phyloP scores from a whole-genome alignment of 495 filamentous ascomycete genomes.

The Penicillium chermesinum region DNA sequence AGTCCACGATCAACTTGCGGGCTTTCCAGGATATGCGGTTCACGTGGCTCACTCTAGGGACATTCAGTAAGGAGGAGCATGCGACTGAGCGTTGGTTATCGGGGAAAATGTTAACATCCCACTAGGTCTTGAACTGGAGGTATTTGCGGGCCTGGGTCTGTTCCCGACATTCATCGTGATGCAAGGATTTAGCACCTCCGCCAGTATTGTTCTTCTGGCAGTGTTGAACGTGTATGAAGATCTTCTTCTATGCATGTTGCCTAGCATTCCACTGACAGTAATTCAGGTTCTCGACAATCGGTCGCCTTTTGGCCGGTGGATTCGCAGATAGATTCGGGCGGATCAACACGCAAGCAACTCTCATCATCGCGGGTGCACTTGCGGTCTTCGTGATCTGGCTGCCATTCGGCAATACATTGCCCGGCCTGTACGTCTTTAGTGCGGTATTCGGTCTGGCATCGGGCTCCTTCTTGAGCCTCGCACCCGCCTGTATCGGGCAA shows the following conservation, averaged over 20 bases:
- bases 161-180: slow-evolving; percentile 46
- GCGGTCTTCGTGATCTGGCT: slow-evolving; percentile 54
- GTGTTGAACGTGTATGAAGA: slow-evolving; percentile 30
- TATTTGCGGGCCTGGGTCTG: slow-evolving; percentile 46
- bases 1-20: slow-evolving; percentile 47
- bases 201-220: slow-evolving; percentile 31
- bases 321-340: slow-evolving; percentile 66
- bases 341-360: slow-evolving; percentile 50
- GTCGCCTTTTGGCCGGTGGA: slow-evolving; percentile 64
- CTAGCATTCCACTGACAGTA: background rate
- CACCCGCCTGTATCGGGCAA: slow-evolving; percentile 58
- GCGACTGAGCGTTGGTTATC: background rate
- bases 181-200: slow-evolving; percentile 31
- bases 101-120: slow-evolving; percentile 1
- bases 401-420: slow-evolving; percentile 47
- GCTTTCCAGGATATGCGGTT: slow-evolving; percentile 50
- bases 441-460: slow-evolving; percentile 56
- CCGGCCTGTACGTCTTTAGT: slow-evolving; percentile 52
- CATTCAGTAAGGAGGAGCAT: slow-evolving; percentile 28
- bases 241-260: background rate
- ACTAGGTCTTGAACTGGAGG: slow-evolving; percentile 44
- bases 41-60: slow-evolving; percentile 34
- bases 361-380: slow-evolving; percentile 42
- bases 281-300: slow-evolving; percentile 39
- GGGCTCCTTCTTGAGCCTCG: slow-evolving; percentile 57